Base-by-base conservation (phyloP, 2,329 filamentous ascomycete species). In the Sclerotinia nivalis region DNA sequence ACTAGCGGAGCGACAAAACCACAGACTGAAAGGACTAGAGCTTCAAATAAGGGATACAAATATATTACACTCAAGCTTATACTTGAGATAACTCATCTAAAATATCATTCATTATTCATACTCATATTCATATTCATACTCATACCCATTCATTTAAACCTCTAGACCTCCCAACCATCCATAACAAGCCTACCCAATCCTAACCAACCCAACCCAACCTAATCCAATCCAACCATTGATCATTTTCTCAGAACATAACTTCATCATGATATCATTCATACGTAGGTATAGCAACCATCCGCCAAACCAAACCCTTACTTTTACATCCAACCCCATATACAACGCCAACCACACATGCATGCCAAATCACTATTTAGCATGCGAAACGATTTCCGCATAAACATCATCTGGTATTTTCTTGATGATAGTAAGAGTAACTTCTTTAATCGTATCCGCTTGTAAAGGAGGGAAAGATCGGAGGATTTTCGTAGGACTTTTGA, bases 401-500 rank as follows among this genome's bases (percentile, higher is more conserved):
- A 98, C 85, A 74, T 96, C 91, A 72, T 93, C 89, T 2, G 96
- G 95, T 68, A 99, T 93, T 84, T 94, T 96, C 75, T 91, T 90
- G 70, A 97, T 91, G 76, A 97, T 91, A 66, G 90, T 89, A 75
- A 97, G 89, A 0, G 95, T 95, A 69, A 96, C 87, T 59, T 89
- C 89, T 79, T 96, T 96, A 77, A 97, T 91, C 74, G 91, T 89
- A 75, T 93, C 90, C 6, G 94, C 91, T 74, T 97, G 89, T 37
- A 97, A 84, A 6, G 91, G 88, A 9, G 94, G 94, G 75, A 97
- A 93, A 2, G 91, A 94, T 69, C 94, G 87, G n/a, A 97, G 84
- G 22, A 97, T 87, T 78, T 96, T 96, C 77, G 96, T 97, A 13
- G 96, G 96, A 77, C 96, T 98, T 43, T 74, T 75, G 0, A 10